A percentile compares a stretch with the other conserved stretches of the same genome.
These are phyloP conservation scores for Amanita subjunquillea DNA, from an alignment of 768 basidiomycete genomes.

Conservation along the genomic window DNA sequence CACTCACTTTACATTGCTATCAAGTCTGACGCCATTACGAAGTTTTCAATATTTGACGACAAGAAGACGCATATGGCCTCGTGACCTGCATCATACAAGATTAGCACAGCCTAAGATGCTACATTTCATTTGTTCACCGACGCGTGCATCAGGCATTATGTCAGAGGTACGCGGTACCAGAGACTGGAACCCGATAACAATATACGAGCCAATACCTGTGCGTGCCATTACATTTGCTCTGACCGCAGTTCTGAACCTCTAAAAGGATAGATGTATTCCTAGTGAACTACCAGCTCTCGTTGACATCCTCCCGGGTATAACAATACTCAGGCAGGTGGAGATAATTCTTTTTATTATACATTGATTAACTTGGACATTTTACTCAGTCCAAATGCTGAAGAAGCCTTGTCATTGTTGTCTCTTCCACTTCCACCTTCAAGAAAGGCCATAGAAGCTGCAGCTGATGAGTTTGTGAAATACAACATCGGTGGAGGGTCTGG, in stretches of 20 bases:
- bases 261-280: constrained; percentile 69
- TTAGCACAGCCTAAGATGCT: constrained; percentile 32
- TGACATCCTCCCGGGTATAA: constrained; percentile 44
- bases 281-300: constrained; percentile 64
- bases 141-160: constrained; percentile 56
- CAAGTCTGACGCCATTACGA: constrained; percentile 15
- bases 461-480: constrained; percentile 46
- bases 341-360: background rate
- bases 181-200: constrained; percentile 54
- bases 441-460: constrained; percentile 55
- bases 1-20: background rate
- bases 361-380: background rate
- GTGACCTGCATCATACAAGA: constrained; percentile 47
- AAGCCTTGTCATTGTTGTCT: constrained; percentile 63
- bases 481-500: constrained; percentile 47
- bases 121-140: constrained; percentile 83
- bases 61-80: constrained; percentile 58
- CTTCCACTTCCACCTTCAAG: constrained; percentile 37
- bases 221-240: constrained; percentile 14
- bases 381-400: constrained; percentile 68
- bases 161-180: constrained; percentile 43
- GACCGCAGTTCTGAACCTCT: constrained; percentile 19
- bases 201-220: constrained; percentile 87
- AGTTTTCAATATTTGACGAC: constrained; percentile 78
- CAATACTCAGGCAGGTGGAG: constrained; percentile 52